phyloP scores from a whole-genome alignment of 2,329 filamentous ascomycete genomes.

The Colletotrichum sp. region DNA sequence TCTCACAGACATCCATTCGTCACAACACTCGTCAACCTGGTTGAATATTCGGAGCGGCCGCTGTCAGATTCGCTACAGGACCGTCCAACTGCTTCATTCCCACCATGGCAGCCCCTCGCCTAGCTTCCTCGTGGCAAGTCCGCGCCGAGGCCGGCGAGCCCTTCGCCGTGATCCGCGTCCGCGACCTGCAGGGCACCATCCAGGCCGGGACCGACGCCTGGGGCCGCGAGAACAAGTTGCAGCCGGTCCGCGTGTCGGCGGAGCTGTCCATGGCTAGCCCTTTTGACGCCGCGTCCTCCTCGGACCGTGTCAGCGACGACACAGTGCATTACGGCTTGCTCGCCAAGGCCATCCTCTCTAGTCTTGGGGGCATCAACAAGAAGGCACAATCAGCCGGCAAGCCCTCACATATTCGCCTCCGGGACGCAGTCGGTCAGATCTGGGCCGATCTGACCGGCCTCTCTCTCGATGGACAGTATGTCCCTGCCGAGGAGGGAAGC shows the following conservation, averaged over 20 bases:
- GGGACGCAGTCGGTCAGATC: slow-evolving; percentile 32
- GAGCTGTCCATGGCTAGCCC: slow-evolving; percentile 58
- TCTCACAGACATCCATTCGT: background rate
- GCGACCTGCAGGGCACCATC: slow-evolving; percentile 63
- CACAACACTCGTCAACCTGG: background rate
- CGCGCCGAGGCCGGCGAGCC: slow-evolving; percentile 46
- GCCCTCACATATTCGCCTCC: slow-evolving; percentile 20
- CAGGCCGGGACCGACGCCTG: slow-evolving; percentile 70
- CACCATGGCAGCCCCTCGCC: background rate
- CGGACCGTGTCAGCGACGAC: slow-evolving; percentile 68
- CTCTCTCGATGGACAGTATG: slow-evolving; percentile 13
- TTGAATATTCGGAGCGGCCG: background rate
- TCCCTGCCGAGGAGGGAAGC: slow-evolving; percentile 12
- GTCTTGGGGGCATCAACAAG: slow-evolving; percentile 37
- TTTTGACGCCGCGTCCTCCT: slow-evolving; percentile 62
- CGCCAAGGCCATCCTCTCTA: slow-evolving; percentile 66
- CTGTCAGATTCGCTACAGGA: background rate
- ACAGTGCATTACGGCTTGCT: slow-evolving; percentile 79
- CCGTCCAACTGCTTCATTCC: background rate
- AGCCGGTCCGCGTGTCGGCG: slow-evolving; percentile 67
- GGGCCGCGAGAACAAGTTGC: slow-evolving; percentile 62
- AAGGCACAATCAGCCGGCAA: background rate
- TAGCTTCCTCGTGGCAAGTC: slow-evolving; percentile 36
- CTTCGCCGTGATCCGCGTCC: slow-evolving; percentile 62
- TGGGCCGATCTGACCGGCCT: slow-evolving; percentile 36